Evolutionary conservation across 2,329 filamentous ascomycete genomes (phyloP), one percentile per base, ranked within the genome.

Genomic region (Penicillium thymicola): DNA sequence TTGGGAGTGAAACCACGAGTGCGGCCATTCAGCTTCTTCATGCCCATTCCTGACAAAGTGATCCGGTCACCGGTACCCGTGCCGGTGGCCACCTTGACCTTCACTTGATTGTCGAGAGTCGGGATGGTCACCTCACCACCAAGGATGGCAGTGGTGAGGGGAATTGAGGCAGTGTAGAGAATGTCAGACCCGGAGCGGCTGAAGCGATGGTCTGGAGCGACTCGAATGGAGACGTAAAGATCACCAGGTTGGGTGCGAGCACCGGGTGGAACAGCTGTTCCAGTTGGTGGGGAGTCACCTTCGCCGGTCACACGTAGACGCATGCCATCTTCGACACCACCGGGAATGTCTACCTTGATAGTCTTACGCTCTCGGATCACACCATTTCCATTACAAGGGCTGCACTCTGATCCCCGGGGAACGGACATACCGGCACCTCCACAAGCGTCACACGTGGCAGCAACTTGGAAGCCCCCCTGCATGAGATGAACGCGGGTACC

Each of bases 251-350:
- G 81, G n/a, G 84, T 85, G 59, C 84, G 83, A 10, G 82, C 78
- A 57, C 85, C 83, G 28, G 86, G 80, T 43, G 86, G 84, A 32
- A 84, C 82, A 16, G 85, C 80, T 25, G 85, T 82, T 43, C 91
- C 90, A 25, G 90, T 93, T 9, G 86, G 80, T 23, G 94, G 89
- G 16, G 90, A 88, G 70, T 99, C 93, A 63, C 94, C 94, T 70
- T 95, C 92, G 27, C 89, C 89, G 57, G 87, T 85, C 28, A 99
- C 84, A 51, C 90, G 84, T 67, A 99, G 78, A 55, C 91, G 85
- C 93, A 97, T 97, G 54, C 93, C 92, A 72, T 99, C 93, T 72
- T 97, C 94, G 32, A 99, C 92, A 62, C 94, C 94, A 23, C 89
- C 92, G 1, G 94, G 94, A 44, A 99, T 97, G 66, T 97, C 92